A percentile compares a stretch with the other conserved stretches of the same genome.
These are phyloP conservation scores for Aspergillus persii DNA, from an alignment of 2,329 filamentous ascomycete species.

Conservation along the genomic window DNA sequence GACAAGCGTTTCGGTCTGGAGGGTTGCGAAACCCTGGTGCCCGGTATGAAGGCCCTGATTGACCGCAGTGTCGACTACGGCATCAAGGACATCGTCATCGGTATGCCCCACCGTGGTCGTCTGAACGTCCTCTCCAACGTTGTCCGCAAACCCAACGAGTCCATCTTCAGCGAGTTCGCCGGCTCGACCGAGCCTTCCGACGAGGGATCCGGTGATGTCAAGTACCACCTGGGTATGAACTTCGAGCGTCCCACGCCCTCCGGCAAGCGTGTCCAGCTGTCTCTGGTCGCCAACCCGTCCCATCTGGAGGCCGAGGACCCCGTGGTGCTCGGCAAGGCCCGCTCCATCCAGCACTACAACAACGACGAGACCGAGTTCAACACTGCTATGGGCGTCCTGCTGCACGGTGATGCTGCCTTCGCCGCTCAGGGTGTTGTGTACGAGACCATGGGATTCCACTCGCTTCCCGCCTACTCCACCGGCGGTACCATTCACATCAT, in stretches of 20 bases:
- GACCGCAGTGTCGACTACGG: conserved; percentile 98
- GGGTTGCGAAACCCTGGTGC: conserved; percentile 93
- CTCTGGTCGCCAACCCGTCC: conserved; percentile 95
- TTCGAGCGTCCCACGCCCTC: conserved; percentile 98
- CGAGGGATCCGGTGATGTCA: conserved; percentile 97
- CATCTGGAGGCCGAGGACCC: conserved; percentile 98
- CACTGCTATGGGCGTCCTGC: conserved; percentile 89
- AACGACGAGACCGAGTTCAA: conserved; percentile 86
- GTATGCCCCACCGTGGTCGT: conserved; percentile 98
- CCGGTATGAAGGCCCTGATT: conserved; percentile 98
- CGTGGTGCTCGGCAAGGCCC: conserved; percentile 94
- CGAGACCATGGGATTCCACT: conserved; percentile 97
- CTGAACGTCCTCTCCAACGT: conserved; percentile 98
- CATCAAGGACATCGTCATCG: conserved; percentile 98
- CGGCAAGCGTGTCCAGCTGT: conserved; percentile 98
- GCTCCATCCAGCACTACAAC: conserved; percentile 98
- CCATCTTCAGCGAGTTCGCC: conserved; percentile 97
- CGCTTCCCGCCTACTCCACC: conserved; percentile 91
- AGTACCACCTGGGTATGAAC: conserved; percentile 99
- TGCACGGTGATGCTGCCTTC: conserved; percentile 97
- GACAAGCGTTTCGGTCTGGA: conserved; percentile 99
- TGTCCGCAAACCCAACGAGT: conserved; percentile 98
- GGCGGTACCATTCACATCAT: conserved; percentile 96
- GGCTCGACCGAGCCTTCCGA: conserved; percentile 84
- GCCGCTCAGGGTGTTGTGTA: conserved; percentile 97